Conservation (phyloP, 2,329 filamentous ascomycete species). For the Sporothrix protearum region DNA sequence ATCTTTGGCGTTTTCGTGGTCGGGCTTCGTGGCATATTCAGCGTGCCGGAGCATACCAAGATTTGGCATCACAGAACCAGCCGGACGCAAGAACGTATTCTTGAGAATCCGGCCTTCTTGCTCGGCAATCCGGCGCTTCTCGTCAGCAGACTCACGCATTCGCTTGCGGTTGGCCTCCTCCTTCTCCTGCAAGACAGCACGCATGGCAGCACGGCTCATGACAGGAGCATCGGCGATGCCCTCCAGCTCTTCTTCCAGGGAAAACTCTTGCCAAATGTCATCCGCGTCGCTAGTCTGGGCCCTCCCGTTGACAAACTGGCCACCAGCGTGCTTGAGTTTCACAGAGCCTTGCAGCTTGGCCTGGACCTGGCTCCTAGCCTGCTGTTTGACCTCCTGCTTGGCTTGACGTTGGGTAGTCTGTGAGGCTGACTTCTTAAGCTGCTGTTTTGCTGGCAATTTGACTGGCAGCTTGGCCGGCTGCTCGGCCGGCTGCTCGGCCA, state of each 20-base stretch:
- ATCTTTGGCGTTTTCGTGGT: not conserved
- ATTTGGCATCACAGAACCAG: not conserved
- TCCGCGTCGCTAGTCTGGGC: not conserved
- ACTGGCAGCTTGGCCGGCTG: not conserved
- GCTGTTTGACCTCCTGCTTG: not conserved
- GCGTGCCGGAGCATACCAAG: not conserved
- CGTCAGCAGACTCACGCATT: conserved; percentile 9
- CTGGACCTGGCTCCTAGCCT: not conserved
- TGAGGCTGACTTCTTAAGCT: too few relatives aligned
- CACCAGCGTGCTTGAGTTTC: not conserved
- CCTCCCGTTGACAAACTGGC: not conserved
- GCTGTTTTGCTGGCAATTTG: not conserved
- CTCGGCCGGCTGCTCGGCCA: not conserved
- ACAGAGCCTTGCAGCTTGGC: not conserved
- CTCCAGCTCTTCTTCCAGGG: conserved; percentile 27
- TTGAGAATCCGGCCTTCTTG: conserved; percentile 18
- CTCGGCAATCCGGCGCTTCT: conserved; percentile 23
- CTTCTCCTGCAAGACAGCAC: conserved; percentile 16
- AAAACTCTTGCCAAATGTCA: conserved; percentile 20
- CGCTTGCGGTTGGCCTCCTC: not conserved
- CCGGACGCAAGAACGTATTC: not conserved
- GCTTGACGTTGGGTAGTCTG: not conserved
- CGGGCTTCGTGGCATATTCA: not conserved
- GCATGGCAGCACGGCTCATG: conserved; percentile 20
- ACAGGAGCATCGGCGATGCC: conserved; percentile 26